A percentile compares a stretch with the other conserved stretches of the same genome.
Evolutionary conservation across 23 red algal species (phyloP).

Genomic region (Chondrus crispus): DNA sequence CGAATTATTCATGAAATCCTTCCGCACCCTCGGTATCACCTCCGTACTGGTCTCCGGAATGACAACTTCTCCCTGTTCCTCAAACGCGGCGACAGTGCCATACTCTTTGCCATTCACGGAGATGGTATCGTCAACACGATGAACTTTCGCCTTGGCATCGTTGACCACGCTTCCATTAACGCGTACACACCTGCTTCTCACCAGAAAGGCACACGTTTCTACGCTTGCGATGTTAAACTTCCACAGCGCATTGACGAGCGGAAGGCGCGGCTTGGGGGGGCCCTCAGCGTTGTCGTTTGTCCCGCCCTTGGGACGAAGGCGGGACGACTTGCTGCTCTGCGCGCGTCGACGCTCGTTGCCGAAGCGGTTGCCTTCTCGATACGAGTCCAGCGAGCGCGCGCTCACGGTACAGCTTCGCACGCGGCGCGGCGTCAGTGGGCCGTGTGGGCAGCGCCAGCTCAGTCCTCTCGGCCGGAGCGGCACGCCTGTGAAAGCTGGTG

Average conservation of each 20-base stretch:
- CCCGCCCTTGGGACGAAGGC: neutral
- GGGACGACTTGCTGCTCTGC: neutral
- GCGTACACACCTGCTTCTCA: constrained; percentile 44
- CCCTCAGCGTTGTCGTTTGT: neutral
- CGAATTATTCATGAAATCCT: neutral
- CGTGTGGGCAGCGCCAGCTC: no score
- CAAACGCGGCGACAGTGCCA: constrained; percentile 48
- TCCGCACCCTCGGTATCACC: constrained; percentile 3
- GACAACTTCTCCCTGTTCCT: constrained; percentile 2
- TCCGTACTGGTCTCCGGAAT: neutral
- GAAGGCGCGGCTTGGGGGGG: neutral
- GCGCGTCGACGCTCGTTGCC: neutral
- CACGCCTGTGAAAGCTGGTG: no score
- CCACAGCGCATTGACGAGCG: constrained; percentile 29
- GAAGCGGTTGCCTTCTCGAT: constrained; percentile 44
- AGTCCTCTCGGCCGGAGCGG: no score
- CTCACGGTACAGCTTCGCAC: no score
- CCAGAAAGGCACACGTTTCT: constrained; percentile 44
- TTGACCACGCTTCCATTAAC: constrained; percentile 30
- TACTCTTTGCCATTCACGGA: constrained; percentile 43
- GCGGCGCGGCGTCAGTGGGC: no score
- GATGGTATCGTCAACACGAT: constrained; percentile 7
- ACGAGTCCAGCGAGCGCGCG: constrained; percentile 32
- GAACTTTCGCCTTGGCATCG: neutral
- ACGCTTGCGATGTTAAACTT: constrained; percentile 31